phyloP scores from a whole-genome alignment of 2,329 filamentous ascomycete species.

The Arthrobotrys musiformis region DNA sequence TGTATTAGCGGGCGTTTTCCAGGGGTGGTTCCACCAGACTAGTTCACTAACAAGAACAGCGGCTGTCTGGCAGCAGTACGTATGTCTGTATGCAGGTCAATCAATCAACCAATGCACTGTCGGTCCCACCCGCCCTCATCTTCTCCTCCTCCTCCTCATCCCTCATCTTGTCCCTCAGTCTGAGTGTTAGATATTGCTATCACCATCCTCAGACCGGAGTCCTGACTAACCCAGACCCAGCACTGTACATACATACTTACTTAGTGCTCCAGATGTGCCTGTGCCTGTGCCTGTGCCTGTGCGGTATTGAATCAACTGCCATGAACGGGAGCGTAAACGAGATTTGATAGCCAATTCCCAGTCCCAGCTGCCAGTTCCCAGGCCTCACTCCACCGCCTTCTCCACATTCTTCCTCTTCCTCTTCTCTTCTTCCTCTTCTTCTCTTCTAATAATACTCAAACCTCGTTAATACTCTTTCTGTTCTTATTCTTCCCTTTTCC shows the following conservation, averaged over 20 bases:
- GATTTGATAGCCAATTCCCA: constrained; percentile 51
- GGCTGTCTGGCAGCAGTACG: constrained; percentile 13
- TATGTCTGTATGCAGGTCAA: not conserved
- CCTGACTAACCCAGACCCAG: too few relatives aligned
- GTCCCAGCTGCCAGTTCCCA: not conserved
- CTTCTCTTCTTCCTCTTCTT: constrained; percentile 4
- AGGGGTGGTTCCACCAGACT: constrained; percentile 25
- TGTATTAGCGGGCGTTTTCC: not conserved
- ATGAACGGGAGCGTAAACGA: constrained; percentile 32
- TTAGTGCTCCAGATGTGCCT: too few relatives aligned
- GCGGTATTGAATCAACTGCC: constrained; percentile 2
- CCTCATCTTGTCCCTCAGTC: constrained; percentile 2
- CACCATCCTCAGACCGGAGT: not conserved
- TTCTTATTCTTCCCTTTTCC: constrained; percentile 4
- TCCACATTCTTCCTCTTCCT: not conserved
- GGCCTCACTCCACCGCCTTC: not conserved
- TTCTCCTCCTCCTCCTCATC: too few relatives aligned
- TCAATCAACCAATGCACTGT: not conserved
- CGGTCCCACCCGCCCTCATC: constrained; percentile 17
- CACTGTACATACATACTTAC: too few relatives aligned
- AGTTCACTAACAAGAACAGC: too few relatives aligned
- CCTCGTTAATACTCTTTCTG: too few relatives aligned
- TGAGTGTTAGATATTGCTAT: constrained; percentile 51
- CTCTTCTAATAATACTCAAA: not conserved
- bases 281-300: too few relatives aligned